Conservation (phyloP, 176 grass and related monocot species). For the Ananas comosus region DNA sequence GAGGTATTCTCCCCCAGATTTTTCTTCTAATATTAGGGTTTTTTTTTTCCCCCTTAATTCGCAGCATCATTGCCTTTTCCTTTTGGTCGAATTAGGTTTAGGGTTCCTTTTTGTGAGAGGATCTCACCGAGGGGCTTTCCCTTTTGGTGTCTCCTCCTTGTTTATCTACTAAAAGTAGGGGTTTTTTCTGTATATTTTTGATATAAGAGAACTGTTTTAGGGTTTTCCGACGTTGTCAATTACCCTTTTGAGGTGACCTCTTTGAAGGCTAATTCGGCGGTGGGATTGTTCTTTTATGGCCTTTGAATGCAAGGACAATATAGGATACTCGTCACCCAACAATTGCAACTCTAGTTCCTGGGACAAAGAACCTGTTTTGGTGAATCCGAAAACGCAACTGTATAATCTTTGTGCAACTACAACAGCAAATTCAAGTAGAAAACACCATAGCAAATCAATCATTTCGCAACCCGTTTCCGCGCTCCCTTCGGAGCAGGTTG, state of each 20-base stretch:
- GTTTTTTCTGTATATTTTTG: constrained; percentile 3
- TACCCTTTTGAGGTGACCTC: constrained; percentile 7
- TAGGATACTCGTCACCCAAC: constrained; percentile 33
- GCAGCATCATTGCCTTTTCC: background rate
- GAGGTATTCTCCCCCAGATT: constrained; percentile 15
- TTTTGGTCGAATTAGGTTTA: background rate
- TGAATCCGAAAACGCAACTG: background rate
- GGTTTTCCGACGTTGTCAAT: constrained; percentile 3
- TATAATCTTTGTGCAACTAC: background rate
- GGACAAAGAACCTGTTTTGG: constrained; percentile 22
- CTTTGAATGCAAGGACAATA: constrained; percentile 56
- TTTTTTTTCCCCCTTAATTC: background rate
- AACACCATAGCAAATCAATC: constrained; percentile 21
- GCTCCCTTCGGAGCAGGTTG: constrained; percentile 15
- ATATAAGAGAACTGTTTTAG: constrained; percentile 10
- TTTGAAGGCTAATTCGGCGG: constrained; percentile 1
- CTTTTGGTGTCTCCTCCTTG: constrained; percentile 6
- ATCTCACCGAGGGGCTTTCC: background rate
- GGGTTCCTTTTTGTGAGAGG: constrained; percentile 10
- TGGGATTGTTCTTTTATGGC: constrained; percentile 56
- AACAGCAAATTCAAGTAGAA: constrained; percentile 23
- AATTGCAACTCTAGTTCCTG: constrained; percentile 19
- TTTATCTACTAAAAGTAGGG: constrained; percentile 1
- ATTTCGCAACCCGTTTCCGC: constrained; percentile 22
- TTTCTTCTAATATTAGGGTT: constrained; percentile 4